Percentiles rank a stretch among this genome's conserved stretches.
These are phyloP conservation scores for Phaeosphaeriaceae sp. DNA, from an alignment of 2,329 filamentous ascomycete species.

Conservation along the genomic window DNA sequence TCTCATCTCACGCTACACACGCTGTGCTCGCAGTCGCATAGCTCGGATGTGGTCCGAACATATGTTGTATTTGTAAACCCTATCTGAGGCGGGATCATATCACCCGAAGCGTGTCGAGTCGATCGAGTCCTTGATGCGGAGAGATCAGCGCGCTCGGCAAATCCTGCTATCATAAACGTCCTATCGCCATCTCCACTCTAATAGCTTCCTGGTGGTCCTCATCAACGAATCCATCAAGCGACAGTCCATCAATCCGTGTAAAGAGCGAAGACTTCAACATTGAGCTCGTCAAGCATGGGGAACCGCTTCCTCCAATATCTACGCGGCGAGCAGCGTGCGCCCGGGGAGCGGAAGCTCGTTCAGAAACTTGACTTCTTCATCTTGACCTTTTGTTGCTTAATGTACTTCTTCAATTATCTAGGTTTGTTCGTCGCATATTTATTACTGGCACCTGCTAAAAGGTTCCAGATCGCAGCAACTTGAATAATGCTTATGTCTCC, in stretches of 20 bases:
- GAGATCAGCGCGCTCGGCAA: constrained; percentile 9
- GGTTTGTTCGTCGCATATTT: not conserved
- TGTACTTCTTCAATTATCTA: constrained; percentile 47
- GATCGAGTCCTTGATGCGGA: not conserved
- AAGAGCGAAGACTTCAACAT: not conserved
- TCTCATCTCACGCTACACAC: constrained; percentile 7
- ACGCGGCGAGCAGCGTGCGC: constrained; percentile 42
- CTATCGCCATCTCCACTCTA: not conserved
- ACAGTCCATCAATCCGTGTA: not conserved
- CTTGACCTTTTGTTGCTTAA: constrained; percentile 68
- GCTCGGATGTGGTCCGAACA: constrained; percentile 21
- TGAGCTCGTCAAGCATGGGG: constrained; percentile 25
- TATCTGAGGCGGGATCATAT: constrained; percentile 14
- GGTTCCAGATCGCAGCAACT: constrained; percentile 37
- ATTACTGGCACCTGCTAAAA: not conserved
- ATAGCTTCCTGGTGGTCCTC: not conserved
- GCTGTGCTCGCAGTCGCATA: constrained; percentile 6
- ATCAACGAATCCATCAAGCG: not conserved
- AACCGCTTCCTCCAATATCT: constrained; percentile 43
- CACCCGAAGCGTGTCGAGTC: constrained; percentile 13
- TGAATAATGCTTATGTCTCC: constrained; percentile 53
- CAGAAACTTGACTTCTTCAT: constrained; percentile 72
- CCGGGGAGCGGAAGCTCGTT: constrained; percentile 57
- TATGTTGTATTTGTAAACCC: constrained; percentile 20
- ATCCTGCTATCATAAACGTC: not conserved